These are phyloP conservation scores for Cenchrus americanus DNA, from an alignment of 176 grass and related monocot species.

Conservation along the genomic window DNA sequence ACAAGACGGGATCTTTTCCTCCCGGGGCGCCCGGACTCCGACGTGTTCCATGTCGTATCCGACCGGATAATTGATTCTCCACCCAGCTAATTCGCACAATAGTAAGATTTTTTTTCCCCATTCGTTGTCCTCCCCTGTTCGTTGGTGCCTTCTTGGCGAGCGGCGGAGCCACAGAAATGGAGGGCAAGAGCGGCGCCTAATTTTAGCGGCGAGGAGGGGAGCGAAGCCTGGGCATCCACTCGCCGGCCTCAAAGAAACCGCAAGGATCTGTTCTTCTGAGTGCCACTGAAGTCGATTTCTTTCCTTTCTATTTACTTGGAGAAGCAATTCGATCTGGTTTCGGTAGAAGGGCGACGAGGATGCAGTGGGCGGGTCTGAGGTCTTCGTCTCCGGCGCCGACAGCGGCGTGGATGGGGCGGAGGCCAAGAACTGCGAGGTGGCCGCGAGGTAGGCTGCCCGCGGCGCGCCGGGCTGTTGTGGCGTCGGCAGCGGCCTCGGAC, in stretches of 20 bases:
- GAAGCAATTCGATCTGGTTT: slow-evolving; percentile 27
- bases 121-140: not conserved
- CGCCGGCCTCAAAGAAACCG: slow-evolving; percentile 31
- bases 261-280: slow-evolving; percentile 18
- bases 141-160: slow-evolving; percentile 31
- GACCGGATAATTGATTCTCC: slow-evolving; percentile 20
- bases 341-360: slow-evolving; percentile 9
- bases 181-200: slow-evolving; percentile 39
- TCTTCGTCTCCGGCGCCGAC: slow-evolving; percentile 12
- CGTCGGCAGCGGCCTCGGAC: slow-evolving; percentile 44
- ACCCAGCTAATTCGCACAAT: slow-evolving; percentile 32
- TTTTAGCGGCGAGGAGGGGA: slow-evolving; percentile 46
- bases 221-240: slow-evolving; percentile 44
- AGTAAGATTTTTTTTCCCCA: slow-evolving; percentile 4
- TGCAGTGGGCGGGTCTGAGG: slow-evolving; percentile 52
- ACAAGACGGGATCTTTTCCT: slow-evolving; percentile 29
- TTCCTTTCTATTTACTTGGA: not conserved
- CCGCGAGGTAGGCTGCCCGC: not conserved
- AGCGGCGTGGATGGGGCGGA: slow-evolving; percentile 24
- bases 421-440: slow-evolving; percentile 45
- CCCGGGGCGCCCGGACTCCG: not conserved
- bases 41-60: slow-evolving; percentile 13
- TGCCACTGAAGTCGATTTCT: slow-evolving; percentile 7
- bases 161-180: slow-evolving; percentile 54
- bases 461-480: slow-evolving; percentile 29